These are phyloP conservation scores for Exophiala sp. DNA, from an alignment of 2,329 filamentous ascomycete genomes.

Conservation along the genomic window DNA sequence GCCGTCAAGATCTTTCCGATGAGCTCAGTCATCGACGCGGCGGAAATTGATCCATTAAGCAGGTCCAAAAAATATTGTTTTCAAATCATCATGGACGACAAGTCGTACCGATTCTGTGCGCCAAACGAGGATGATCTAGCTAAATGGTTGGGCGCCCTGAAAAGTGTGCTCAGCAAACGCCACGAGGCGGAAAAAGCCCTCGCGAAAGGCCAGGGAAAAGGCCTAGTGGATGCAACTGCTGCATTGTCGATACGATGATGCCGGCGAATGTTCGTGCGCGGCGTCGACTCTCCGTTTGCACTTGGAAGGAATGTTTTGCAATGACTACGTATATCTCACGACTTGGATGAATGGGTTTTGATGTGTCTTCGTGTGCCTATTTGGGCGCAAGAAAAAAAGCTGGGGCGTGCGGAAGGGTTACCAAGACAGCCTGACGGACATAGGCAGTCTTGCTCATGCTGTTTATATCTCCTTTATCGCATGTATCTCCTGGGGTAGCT, in stretches of 20 bases:
- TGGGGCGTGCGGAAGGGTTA: too few relatives aligned
- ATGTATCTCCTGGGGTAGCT: too few relatives aligned
- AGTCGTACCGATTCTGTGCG: conserved; percentile 70
- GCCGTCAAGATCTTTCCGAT: conserved; percentile 77
- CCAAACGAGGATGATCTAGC: conserved; percentile 75
- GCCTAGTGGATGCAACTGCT: conserved; percentile 8
- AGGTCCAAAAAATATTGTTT: conserved; percentile 80
- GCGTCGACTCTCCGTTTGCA: background rate
- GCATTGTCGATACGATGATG: conserved; percentile 8
- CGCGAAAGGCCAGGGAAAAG: conserved; percentile 10
- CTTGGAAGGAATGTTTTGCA: background rate
- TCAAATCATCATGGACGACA: conserved; percentile 91
- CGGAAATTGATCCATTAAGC: conserved; percentile 84
- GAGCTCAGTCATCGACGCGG: conserved; percentile 73
- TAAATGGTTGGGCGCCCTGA: conserved; percentile 82
- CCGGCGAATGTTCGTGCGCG: background rate
- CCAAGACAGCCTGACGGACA: too few relatives aligned
- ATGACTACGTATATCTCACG: background rate
- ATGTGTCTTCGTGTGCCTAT: background rate
- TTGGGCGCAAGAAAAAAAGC: background rate
- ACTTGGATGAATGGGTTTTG: background rate
- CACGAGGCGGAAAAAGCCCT: conserved; percentile 16
- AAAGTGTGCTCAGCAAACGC: conserved; percentile 51
- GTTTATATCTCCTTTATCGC: too few relatives aligned
- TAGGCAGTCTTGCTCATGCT: too few relatives aligned